Conservation (phyloP, 176 grass and related monocot genomes). For the Pontederia crassipes region DNA sequence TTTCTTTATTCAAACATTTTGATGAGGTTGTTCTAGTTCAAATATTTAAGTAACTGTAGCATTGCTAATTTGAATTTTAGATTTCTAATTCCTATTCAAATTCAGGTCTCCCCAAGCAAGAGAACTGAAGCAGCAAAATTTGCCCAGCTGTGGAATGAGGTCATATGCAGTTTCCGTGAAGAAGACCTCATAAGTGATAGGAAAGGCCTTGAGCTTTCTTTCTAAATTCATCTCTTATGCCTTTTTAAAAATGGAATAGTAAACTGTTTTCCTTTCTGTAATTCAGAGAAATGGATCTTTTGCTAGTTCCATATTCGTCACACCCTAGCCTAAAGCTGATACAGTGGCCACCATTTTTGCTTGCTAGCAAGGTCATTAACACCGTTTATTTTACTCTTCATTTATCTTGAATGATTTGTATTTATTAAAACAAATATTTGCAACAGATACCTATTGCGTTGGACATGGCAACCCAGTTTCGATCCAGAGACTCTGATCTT, state of each 20-base stretch:
- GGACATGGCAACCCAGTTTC: slow-evolving; percentile 87
- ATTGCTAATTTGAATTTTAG: not conserved
- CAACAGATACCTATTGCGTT: slow-evolving; percentile 88
- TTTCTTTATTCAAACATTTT: slow-evolving; percentile 75
- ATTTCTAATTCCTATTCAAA: slow-evolving; percentile 15
- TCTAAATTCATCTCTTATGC: not conserved
- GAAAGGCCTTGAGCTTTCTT: slow-evolving; percentile 34
- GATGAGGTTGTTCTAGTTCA: slow-evolving; percentile 51
- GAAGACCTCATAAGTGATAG: slow-evolving; percentile 98
- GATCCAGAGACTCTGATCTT: slow-evolving; percentile 79
- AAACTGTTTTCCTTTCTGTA: slow-evolving; percentile 8
- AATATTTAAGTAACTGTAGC: not conserved
- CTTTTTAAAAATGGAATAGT: not conserved
- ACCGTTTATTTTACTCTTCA: not conserved
- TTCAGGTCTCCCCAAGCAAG: slow-evolving; percentile 79
- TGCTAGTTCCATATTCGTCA: slow-evolving; percentile 93
- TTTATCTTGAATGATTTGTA: slow-evolving; percentile 3
- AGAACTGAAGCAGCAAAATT: slow-evolving; percentile 99
- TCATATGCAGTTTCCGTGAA: slow-evolving; percentile 87
- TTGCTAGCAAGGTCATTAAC: slow-evolving; percentile 79
- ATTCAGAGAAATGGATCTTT: slow-evolving; percentile 87
- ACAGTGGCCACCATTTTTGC: slow-evolving; percentile 92
- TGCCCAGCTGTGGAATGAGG: slow-evolving; percentile 98
- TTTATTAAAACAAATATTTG: slow-evolving; percentile 20
- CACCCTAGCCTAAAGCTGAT: slow-evolving; percentile 89